These are phyloP conservation scores for Penicilliopsis zonata DNA, from an alignment of 495 filamentous ascomycete species.

Conservation along the genomic window DNA sequence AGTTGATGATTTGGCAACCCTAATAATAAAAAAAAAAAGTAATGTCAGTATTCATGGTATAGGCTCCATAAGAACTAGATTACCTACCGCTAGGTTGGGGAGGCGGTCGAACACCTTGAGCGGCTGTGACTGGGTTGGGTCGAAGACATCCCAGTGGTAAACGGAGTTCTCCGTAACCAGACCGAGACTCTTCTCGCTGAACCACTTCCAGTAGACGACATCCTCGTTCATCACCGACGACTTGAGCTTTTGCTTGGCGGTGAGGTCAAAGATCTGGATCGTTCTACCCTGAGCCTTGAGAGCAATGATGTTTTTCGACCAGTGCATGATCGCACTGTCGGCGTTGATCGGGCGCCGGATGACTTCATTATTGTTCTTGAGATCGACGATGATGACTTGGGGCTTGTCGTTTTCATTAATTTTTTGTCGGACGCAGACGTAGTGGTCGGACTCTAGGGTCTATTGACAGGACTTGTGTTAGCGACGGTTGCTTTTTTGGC, in stretches of 20 bases:
- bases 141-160: slow-evolving; percentile 96
- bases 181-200: slow-evolving; percentile 74
- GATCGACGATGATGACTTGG: slow-evolving; percentile 92
- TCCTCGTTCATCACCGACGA: slow-evolving; percentile 92
- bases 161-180: slow-evolving; percentile 82
- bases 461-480: slow-evolving; percentile 23
- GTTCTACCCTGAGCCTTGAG: slow-evolving; percentile 85
- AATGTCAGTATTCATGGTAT: slow-evolving; percentile 7
- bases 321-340: slow-evolving; percentile 99
- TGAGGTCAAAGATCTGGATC: slow-evolving; percentile 94
- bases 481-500: slow-evolving; percentile 5
- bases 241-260: slow-evolving; percentile 83
- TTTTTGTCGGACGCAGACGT: slow-evolving; percentile 90
- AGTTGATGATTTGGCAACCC: slow-evolving; percentile 99
- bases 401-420: slow-evolving; percentile 65
- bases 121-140: slow-evolving; percentile 60
- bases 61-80: background rate
- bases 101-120: slow-evolving; percentile 90
- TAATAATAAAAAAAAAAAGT: slow-evolving; percentile 18
- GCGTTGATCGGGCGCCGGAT: slow-evolving; percentile 94
- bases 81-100: slow-evolving; percentile 68
- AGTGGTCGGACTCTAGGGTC: slow-evolving; percentile 96
- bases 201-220: slow-evolving; percentile 98
- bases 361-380: slow-evolving; percentile 89
- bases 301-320: slow-evolving; percentile 88